Base-by-base conservation (phyloP, 768 basidiomycete species). In the Suillus alpinus region DNA sequence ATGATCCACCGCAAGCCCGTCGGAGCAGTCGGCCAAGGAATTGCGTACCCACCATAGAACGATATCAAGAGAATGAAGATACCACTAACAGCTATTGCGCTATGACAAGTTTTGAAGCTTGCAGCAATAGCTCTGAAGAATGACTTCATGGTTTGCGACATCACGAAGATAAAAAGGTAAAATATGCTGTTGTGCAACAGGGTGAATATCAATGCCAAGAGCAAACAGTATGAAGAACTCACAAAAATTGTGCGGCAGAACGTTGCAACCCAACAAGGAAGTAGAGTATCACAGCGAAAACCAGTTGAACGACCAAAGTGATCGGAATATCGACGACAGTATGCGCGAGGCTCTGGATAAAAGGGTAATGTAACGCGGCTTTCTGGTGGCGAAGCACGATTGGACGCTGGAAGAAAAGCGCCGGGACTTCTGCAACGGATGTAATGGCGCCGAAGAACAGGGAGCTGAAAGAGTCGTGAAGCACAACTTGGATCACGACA, bases 61-160 rank as follows among this genome's bases (percentile, higher is more conserved):
- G 77, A 72, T 61, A 77, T 70, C 13, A 73, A 77, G 63, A 81
- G 74, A 53, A 76, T 75, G 63, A 74, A 64, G 62, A 80, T 59
- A 8, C 69, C 71, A 0, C 71, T 59, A 4, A 68, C 64, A 13
- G 73, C 70, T 51, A 73, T 67, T 13, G 86, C 86, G 0, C 82
- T 79, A 0, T 85, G 81, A 46, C 81, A 79, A 16, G 77, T 74
- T 47, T 76, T 76, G 67, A 86, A 83, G 13, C 76, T 76, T 1
- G 86, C 83, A 3, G 86, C 84, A 39, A 88, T 68, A 0, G 77
- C 77, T 39, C 90, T 78, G 81, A 91, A 94, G 80, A 85, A 91
- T 0, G 83, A 84, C 69, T 86, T 86, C 86, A 92, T 87, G 10
- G 84, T 76, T 41, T 90, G 47, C 43, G 85, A 80, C 65, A 85